Evolutionary conservation across 2,329 filamentous ascomycete species (phyloP).

Genomic region (Dactylellina drechsleri): DNA sequence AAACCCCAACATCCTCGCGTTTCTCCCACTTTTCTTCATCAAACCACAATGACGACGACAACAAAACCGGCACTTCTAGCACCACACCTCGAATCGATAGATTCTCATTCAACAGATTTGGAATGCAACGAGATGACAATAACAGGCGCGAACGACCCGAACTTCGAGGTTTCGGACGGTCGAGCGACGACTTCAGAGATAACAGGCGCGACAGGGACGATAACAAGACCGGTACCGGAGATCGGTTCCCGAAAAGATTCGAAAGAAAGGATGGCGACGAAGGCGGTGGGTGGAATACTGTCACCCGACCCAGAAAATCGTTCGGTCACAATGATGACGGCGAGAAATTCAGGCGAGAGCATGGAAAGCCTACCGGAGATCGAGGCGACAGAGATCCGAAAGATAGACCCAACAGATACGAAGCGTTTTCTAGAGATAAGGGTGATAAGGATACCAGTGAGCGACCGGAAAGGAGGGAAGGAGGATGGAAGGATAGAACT

Average conservation of each 20-base stretch:
- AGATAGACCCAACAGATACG: slow-evolving; percentile 48
- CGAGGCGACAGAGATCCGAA: slow-evolving; percentile 39
- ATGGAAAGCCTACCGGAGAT: slow-evolving; percentile 30
- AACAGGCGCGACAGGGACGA: slow-evolving; percentile 56
- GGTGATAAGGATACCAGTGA: slow-evolving; percentile 52
- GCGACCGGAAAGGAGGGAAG: slow-evolving; percentile 57
- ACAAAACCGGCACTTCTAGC: slow-evolving; percentile 42
- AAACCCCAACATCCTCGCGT: slow-evolving; percentile 52
- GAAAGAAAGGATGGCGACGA: slow-evolving; percentile 53
- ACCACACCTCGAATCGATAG: slow-evolving; percentile 56
- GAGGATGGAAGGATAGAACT: slow-evolving; percentile 55
- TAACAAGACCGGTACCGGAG: slow-evolving; percentile 22
- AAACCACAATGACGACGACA: slow-evolving; percentile 54
- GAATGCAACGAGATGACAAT: slow-evolving; percentile 54
- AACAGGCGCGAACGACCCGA: slow-evolving; percentile 51
- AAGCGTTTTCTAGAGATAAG: slow-evolving; percentile 46
- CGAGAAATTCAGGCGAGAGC: slow-evolving; percentile 58
- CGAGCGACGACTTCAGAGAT: slow-evolving; percentile 41
- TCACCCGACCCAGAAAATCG: slow-evolving; percentile 58
- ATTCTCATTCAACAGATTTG: slow-evolving; percentile 57
- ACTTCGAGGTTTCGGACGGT: slow-evolving; percentile 55
- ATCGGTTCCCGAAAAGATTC: slow-evolving; percentile 15
- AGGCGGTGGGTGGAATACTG: slow-evolving; percentile 58
- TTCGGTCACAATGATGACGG: slow-evolving; percentile 59
- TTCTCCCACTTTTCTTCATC: slow-evolving; percentile 50